Conservation (phyloP, 1,139 yeast genomes). For the Debaryomycetaceae sp. region DNA sequence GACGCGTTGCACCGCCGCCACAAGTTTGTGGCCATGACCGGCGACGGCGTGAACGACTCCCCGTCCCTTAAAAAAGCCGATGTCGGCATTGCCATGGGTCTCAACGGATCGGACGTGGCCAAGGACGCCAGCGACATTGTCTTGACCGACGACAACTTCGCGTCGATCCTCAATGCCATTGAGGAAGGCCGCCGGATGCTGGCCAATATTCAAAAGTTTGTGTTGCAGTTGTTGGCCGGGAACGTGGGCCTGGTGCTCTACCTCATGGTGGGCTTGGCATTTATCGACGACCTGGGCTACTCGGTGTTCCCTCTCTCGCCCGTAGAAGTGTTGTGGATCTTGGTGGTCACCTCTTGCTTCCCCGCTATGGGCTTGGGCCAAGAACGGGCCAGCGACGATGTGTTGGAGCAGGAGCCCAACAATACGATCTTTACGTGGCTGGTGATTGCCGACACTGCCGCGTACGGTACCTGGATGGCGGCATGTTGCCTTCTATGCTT, state of each 20-base stretch:
- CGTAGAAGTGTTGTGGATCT: slow-evolving; percentile 27
- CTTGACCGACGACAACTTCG: slow-evolving; percentile 39
- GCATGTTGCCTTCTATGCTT: slow-evolving; percentile 21
- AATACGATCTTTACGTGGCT: slow-evolving; percentile 22
- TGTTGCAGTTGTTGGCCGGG: slow-evolving; percentile 37
- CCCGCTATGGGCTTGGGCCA: slow-evolving; percentile 33
- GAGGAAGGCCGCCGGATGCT: slow-evolving; percentile 42
- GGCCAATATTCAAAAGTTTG: slow-evolving; percentile 36
- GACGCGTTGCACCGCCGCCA: slow-evolving; percentile 38
- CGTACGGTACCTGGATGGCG: slow-evolving; percentile 28
- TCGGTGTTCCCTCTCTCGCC: slow-evolving; percentile 28
- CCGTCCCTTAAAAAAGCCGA: slow-evolving; percentile 28
- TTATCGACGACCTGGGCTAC: slow-evolving; percentile 18
- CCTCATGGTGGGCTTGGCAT: slow-evolving; percentile 27
- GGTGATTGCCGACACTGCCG: slow-evolving; percentile 22
- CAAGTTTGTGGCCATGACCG: slow-evolving; percentile 30
- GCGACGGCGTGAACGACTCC: slow-evolving; percentile 30
- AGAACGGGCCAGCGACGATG: slow-evolving; percentile 20
- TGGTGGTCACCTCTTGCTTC: slow-evolving; percentile 27
- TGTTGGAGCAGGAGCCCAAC: slow-evolving; percentile 20
- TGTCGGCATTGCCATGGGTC: slow-evolving; percentile 35
- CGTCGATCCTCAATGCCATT: slow-evolving; percentile 40
- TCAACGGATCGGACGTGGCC: slow-evolving; percentile 46
- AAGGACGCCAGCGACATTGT: slow-evolving; percentile 50
- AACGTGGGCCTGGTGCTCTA: slow-evolving; percentile 37